These are phyloP conservation scores for Podospora fimiseda DNA, from an alignment of 495 filamentous ascomycete genomes.

Conservation along the genomic window DNA sequence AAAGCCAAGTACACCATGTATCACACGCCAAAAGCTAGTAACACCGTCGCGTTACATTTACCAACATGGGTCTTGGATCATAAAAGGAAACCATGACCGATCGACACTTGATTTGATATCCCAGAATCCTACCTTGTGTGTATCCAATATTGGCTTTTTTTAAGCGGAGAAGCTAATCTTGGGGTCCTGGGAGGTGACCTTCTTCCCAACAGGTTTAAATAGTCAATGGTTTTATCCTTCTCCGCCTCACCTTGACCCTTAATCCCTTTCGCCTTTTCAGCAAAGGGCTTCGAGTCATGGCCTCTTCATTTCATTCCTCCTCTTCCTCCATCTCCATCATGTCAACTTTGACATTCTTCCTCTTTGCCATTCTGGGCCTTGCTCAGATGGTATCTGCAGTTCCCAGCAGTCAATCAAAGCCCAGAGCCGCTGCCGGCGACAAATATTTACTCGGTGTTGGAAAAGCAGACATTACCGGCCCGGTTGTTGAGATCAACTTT, in stretches of 20 bases:
- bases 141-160: too few species aligned
- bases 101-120: slow-evolving; percentile 4
- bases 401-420: slow-evolving; percentile 8
- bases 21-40: background rate
- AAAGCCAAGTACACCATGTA: too few species aligned
- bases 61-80: background rate
- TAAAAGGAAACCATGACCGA: slow-evolving; percentile 4
- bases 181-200: too few species aligned
- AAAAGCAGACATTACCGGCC: slow-evolving; percentile 93
- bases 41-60: background rate
- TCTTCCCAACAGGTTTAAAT: too few species aligned
- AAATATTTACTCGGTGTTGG: slow-evolving; percentile 79
- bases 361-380: slow-evolving; percentile 17
- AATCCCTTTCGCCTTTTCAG: background rate
- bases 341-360: slow-evolving; percentile 17
- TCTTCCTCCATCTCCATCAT: slow-evolving; percentile 7
- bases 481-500: slow-evolving; percentile 48
- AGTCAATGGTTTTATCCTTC: too few species aligned
- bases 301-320: background rate
- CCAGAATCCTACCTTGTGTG: too few species aligned
- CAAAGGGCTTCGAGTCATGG: slow-evolving; percentile 1
- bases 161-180: too few species aligned
- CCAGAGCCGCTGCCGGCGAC: slow-evolving; percentile 34
- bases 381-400: slow-evolving; percentile 5
- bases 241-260: background rate